Base-by-base conservation (phyloP, 129 eudicot genomes). In the Erigeron canadensis region DNA sequence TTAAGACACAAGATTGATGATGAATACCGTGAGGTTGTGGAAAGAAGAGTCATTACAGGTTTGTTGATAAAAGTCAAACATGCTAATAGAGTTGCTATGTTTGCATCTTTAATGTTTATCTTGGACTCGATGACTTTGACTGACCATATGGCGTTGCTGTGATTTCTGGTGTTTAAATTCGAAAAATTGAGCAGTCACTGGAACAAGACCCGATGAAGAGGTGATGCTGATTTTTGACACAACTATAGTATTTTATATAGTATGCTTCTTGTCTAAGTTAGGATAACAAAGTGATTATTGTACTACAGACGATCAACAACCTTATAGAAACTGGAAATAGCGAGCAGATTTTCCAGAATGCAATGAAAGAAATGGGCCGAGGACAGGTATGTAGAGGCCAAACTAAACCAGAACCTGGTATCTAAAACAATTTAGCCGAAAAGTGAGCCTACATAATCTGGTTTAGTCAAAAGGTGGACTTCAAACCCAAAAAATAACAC, bases 11-110 rank as follows among this genome's bases (percentile, higher is more conserved):
- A 81, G 82, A 86, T 94, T 13, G 97, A 94, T 58, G 91, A 94
- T 44, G 99, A 94, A 81, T 94, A 94, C 58, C 97, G 97, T 22
- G 99, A 94, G 82, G 97, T 90, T 9, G 99, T 94, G 21, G 99
- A 94, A 85, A 83, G 99, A 72, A 82, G 99, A 73, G 99, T 94
- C 43, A 80, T 87, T 43, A 94, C 98, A 87, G 98, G 98, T 94
- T 54, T 42, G 61, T 4, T 73, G 55, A 4, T 15, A 23, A n/a
- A 16, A 28, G 51, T 75, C 73, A 56, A 66, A 55, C 45, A 42
- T 37, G 22, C 56, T 62, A 17, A 54, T 45, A 63, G 61, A 66
- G 15, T 63, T 50, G 15, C 23, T 50, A 18, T 37, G 44, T 19
- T 40, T 13, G 51, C 61, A 16, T 12, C 17, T 42, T 15, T 6